Evolutionary conservation across 78 protist species (phyloP), one percentile per base, ranked within the genome.

Genomic region (Isochrysis galbana): DNA sequence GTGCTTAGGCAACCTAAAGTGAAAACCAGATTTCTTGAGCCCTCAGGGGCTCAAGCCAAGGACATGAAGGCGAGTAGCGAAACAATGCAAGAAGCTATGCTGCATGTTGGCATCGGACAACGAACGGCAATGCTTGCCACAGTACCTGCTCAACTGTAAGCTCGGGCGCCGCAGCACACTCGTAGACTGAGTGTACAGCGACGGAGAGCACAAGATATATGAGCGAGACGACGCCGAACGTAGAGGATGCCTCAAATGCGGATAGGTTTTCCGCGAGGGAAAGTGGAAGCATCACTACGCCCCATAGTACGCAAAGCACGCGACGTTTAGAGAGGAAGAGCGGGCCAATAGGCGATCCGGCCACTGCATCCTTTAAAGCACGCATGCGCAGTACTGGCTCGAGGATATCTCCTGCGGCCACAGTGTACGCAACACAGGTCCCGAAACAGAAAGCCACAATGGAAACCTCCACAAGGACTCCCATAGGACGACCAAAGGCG

Each of bases 321-420:
- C 14, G 61, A 7, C 14, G 61, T 14, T 51, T 51, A n/a, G n/a
- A n/a, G 61, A 51, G 61, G 61, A 51, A 7, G 61, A 19, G 29
- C 29, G 7, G 61, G 61, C 61, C 61, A 14, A 51, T 7, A n/a
- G n/a, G n/a, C n/a, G n/a, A n/a, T n/a, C n/a, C n/a, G n/a, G n/a
- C n/a, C n/a, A n/a, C n/a, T 7, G 7, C 29, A 14, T 3, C 39
- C 80, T 29, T 19, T 23, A 70, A 0, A 14, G 7, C 32, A 23
- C 0, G 47, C 90, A 72, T 10, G 25, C 0, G 61, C 36, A 91
- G 29, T 19, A 77, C 41, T 3, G 90, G 72, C 29, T 80, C 90
- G 25, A 91, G 38, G 82, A 91, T 78, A 44, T 91, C 90, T n/a
- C 93, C 93, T 36, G 80, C n/a, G 25, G 93, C 93, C 36, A 91